Percentiles rank a stretch among this genome's conserved stretches.
These are phyloP conservation scores for Globisporangium canariense DNA, from an alignment of 352 stramenopile genomes.

Conservation along the genomic window DNA sequence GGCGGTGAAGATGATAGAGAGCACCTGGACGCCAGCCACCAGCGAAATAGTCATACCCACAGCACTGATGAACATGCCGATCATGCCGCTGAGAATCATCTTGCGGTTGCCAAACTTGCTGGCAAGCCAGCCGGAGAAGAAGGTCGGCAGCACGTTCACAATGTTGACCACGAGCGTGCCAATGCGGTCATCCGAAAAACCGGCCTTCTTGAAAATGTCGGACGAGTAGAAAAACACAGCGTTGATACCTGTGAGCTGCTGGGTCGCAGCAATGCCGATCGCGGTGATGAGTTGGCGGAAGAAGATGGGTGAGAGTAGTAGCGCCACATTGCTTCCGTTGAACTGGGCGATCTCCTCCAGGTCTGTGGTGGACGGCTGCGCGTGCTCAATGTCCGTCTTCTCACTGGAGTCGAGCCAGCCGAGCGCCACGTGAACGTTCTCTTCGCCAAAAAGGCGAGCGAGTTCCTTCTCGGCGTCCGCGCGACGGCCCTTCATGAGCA, in stretches of 20 bases:
- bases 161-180: conserved; percentile 39
- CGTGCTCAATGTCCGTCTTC: conserved; percentile 21
- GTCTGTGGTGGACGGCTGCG: conserved; percentile 2
- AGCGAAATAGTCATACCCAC: conserved; percentile 52
- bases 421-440: conserved; percentile 29
- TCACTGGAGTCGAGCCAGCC: conserved; percentile 25
- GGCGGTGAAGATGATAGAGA: conserved; percentile 56
- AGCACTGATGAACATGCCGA: conserved; percentile 40
- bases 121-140: conserved; percentile 33
- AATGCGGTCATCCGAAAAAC: conserved; percentile 35
- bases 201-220: conserved; percentile 34
- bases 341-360: too few species aligned
- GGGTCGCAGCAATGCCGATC: conserved; percentile 4
- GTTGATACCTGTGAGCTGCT: conserved; percentile 66
- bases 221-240: conserved; percentile 53
- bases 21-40: conserved; percentile 14
- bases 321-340: conserved; percentile 4
- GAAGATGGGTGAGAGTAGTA: conserved; percentile 34
- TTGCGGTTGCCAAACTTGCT: conserved; percentile 45
- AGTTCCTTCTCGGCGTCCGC: conserved; percentile 27
- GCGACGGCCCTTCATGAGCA: conserved; percentile 29
- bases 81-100: conserved; percentile 43
- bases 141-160: conserved; percentile 38
- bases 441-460: conserved; percentile 26
- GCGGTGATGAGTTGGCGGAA: too few species aligned